Evolutionary conservation across 1,284 basidiomycete species (phyloP).

Genomic region (Ceraceosorus guamensis): DNA sequence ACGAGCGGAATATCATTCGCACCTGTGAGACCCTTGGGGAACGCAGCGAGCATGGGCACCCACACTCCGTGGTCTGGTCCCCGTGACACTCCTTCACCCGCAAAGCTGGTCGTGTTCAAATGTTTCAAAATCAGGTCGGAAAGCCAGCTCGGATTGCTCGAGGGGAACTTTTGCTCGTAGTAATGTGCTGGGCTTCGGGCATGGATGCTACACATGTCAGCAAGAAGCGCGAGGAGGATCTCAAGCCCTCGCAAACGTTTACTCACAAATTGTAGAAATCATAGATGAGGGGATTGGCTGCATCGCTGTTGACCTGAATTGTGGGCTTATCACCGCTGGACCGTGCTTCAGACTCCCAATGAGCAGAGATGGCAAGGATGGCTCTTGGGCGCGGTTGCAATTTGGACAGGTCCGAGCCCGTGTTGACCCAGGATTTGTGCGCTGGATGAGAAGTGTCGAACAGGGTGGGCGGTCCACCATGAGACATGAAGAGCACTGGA

Average conservation of each 20-base stretch:
- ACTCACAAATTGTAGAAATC: conserved; percentile 51
- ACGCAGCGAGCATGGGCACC: conserved; percentile 51
- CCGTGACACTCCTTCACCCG: conserved; percentile 31
- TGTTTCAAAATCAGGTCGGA: conserved; percentile 37
- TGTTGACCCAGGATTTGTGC: conserved; percentile 50
- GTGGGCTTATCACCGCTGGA: conserved; percentile 12
- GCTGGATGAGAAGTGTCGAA: conserved; percentile 48
- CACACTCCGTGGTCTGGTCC: conserved; percentile 53
- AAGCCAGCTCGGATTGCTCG: conserved; percentile 30
- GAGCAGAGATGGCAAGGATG: conserved; percentile 49
- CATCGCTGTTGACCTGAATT: conserved; percentile 41
- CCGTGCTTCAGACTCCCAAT: conserved; percentile 50
- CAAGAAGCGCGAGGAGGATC: neutral
- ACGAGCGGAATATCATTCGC: conserved; percentile 48
- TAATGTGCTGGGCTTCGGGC: conserved; percentile 38
- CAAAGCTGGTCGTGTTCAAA: conserved; percentile 25
- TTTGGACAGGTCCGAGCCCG: conserved; percentile 24
- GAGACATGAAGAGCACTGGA: conserved; percentile 28
- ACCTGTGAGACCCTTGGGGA: conserved; percentile 26
- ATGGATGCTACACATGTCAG: neutral
- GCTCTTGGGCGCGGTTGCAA: conserved; percentile 5
- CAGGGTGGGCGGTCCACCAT: conserved; percentile 50
- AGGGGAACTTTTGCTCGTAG: conserved; percentile 49
- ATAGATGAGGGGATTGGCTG: conserved; percentile 49
- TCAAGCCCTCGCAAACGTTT: neutral